These are phyloP conservation scores for Trichothecium roseum DNA, from an alignment of 2,329 filamentous ascomycete species.

Conservation along the genomic window DNA sequence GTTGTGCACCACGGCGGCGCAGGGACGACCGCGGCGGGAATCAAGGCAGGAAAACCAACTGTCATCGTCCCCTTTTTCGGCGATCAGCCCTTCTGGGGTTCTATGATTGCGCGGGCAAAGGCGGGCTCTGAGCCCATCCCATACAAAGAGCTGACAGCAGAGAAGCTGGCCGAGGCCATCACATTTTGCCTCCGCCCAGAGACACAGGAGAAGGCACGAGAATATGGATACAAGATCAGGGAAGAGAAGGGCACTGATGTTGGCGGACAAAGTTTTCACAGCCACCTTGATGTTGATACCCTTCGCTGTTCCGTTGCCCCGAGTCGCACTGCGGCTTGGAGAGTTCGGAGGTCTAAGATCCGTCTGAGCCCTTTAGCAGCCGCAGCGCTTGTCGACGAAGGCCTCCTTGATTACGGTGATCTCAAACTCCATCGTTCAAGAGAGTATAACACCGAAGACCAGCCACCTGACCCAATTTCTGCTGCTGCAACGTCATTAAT, in stretches of 20 bases:
- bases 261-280: conserved; percentile 60
- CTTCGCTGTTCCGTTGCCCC: conserved; percentile 62
- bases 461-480: conserved; percentile 70
- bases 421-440: conserved; percentile 52
- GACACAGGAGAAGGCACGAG: conserved; percentile 43
- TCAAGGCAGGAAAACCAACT: conserved; percentile 68
- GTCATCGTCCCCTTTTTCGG: conserved; percentile 82
- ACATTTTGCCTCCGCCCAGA: conserved; percentile 47
- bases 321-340: conserved; percentile 62
- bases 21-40: conserved; percentile 80
- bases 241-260: conserved; percentile 54
- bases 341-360: conserved; percentile 56
- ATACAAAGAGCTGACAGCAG: conserved; percentile 55
- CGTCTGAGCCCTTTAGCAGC: conserved; percentile 64
- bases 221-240: conserved; percentile 54
- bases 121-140: conserved; percentile 63
- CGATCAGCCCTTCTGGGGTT: conserved; percentile 76
- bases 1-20: conserved; percentile 86
- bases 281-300: conserved; percentile 55
- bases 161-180: conserved; percentile 57
- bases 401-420: conserved; percentile 56
- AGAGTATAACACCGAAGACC: conserved; percentile 69
- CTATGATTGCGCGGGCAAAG: conserved; percentile 62
- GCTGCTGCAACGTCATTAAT: conserved; percentile 68
- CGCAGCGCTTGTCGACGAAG: conserved; percentile 54